Base-by-base conservation (phyloP, 2,329 filamentous ascomycete genomes). In the Colletotrichum tanaceti region DNA sequence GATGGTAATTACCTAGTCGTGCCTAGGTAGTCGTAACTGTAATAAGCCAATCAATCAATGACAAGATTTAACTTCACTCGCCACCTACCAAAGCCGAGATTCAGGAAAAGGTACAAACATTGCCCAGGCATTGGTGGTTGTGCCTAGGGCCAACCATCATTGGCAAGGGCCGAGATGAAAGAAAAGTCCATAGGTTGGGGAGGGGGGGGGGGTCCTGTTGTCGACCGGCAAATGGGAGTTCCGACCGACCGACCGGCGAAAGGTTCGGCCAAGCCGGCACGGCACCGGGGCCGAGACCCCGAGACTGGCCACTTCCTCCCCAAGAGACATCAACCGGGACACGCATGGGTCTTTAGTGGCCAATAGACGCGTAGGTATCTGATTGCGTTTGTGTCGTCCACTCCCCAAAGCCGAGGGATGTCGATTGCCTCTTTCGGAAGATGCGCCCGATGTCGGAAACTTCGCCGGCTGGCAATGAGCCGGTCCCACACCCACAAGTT, bases 391-490 rank as follows among this genome's bases (percentile, higher is more conserved):
- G 28, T 9, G 28, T 28, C 6, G 28, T 28, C 2, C 9, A 10
- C n/a, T 28, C 55, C 46, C 58, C 5, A 4, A 32, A 10, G 18
- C 18, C 50, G 50, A 53, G 49, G 16, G 50, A n/a, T 14, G 28
- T n/a, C 2, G 5, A 9, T 52, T 41, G 7, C 24, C 18, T n/a
- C 6, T 5, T 22, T 47, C 28, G 28, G 43, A 39, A 14, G 57
- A 24, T n/a, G n/a, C 10, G 35, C 44, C 65, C 66, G 62, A 69
- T 60, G 62, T 69, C 55, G 66, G 66, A 50, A 46, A 46, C 49
- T 38, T 55, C 22, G 32, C 62, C 65, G 50, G 50, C 50, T 63
- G 66, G 66, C 38, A 65, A 69, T 69, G 65, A 61, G 49, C 66
- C 66, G 66, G 66, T 35, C 44, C 50, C 57, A 38, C 57, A 38